A percentile compares a stretch with the other conserved stretches of the same genome.
phyloP scores from a whole-genome alignment of 805 yeast species.

The Metschnikowia vanudenii region DNA sequence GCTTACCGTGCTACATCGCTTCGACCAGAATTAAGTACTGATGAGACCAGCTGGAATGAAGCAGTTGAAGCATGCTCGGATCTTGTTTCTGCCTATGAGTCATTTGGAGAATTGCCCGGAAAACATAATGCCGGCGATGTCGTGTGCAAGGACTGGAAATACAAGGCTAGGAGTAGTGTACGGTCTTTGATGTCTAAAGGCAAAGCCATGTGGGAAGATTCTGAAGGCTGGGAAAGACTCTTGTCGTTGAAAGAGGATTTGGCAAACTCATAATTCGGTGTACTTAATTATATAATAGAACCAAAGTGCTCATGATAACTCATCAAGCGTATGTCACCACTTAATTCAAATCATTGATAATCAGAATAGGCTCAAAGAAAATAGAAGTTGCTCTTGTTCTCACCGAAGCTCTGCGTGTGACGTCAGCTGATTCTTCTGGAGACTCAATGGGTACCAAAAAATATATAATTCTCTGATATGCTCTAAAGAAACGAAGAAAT shows the following conservation, averaged over 20 bases:
- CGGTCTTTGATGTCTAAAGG: slow-evolving; percentile 80
- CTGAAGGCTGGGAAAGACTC: slow-evolving; percentile 72
- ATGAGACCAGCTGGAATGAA: slow-evolving; percentile 67
- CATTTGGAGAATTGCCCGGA: slow-evolving; percentile 82
- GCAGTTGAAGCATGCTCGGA: slow-evolving; percentile 79
- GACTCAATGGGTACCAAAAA: slow-evolving; percentile 15
- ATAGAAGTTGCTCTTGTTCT: slow-evolving; percentile 17
- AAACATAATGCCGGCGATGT: slow-evolving; percentile 74
- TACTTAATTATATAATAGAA: slow-evolving; percentile 1
- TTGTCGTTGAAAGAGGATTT: slow-evolving; percentile 50
- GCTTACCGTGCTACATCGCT: slow-evolving; percentile 74
- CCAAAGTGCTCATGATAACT: too few relatives aligned
- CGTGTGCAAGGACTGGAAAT: slow-evolving; percentile 93
- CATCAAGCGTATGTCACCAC: neutral
- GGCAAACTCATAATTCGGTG: slow-evolving; percentile 6
- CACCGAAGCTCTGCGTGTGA: slow-evolving; percentile 12
- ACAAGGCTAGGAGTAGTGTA: slow-evolving; percentile 70
- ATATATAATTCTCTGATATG: slow-evolving; percentile 10
- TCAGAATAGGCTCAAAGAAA: slow-evolving; percentile 17
- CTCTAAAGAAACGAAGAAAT: slow-evolving; percentile 5
- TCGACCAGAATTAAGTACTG: slow-evolving; percentile 59
- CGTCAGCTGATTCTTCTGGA: slow-evolving; percentile 1
- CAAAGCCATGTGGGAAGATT: slow-evolving; percentile 72
- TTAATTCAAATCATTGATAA: slow-evolving; percentile 17
- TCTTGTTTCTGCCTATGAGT: slow-evolving; percentile 80